Base-by-base conservation (phyloP, 371 early-diverging fungal species). In the Mucor racemosus region DNA sequence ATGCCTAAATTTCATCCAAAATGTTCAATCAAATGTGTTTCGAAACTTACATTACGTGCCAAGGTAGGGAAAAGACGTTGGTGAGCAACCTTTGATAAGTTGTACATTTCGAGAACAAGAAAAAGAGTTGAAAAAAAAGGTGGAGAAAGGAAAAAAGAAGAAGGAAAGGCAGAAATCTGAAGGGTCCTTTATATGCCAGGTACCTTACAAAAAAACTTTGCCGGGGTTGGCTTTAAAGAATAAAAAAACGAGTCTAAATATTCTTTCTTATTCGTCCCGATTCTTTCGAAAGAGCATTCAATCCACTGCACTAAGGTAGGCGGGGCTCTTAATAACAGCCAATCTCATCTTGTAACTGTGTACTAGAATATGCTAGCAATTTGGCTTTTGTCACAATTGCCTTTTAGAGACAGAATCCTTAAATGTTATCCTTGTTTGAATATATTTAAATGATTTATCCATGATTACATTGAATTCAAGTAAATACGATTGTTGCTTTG, bases 51-150 rank as follows among this genome's bases (percentile, higher is more conserved):
- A 59, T 74, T 72, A 61, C 68, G 77, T 50, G 72, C 53, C 55
- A 76, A 64, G 36, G 76, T 69, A 60, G 76, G 76, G 63, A 73
- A 64, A 60, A 72, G 66, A 48, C 76, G 76, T 62, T 67, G 67
- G 59, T 67, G 70, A 40, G 76, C 69, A 72, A 74, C 71, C 69
- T 78, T 74, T 41, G 76, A 68, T 38, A 80, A 69, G 67, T 76
- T 75, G 75, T 80, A 80, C 80, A 80, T 80, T 21, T 76, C 58
- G 42, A 10, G 11, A 53, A n/a, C n/a, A n/a, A n/a, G n/a, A 44
- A 57, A 53, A 46, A 58, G 62, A 53, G 26, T 60, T 15, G 42
- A 64, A n/a, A 63, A 63, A 58, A 60, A 58, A 60, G 63, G 50
- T 8, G 39, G 14, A 62, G 41, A 39, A 57, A 58, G 31, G 54